Base-by-base conservation (phyloP, 495 filamentous ascomycete genomes). In the Penicillium ucsense region DNA sequence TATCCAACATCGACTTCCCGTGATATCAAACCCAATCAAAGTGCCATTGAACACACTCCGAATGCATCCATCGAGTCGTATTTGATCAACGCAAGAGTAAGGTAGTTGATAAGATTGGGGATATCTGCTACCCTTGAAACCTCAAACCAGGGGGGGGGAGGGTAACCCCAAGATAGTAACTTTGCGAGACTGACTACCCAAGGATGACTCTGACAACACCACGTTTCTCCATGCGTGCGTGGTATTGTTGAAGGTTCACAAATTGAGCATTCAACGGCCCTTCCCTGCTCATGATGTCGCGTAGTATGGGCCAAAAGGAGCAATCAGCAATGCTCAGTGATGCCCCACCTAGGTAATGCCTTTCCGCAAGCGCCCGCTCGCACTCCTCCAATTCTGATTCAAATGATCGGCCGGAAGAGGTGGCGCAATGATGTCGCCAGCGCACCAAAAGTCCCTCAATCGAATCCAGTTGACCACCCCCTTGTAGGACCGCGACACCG, bases 291-390 rank as follows among this genome's bases (percentile, higher is more conserved):
- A 78, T 64, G 7, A 86, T 74, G 31, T 81, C 74, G 42, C 82
- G 61, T 36, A 91, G 63, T 7, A 86, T 72, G 0, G 86, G 85
- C 82, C 82, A 89, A 7, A 87, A 66, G 0, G 80, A 78, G 55
- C 79, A 88, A 59, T 91, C 86, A 7, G 80, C 84, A 10, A 86
- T 70, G 3, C 75, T 73, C 10, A 83, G 72, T 2, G 51, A 50
- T 0, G 62, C 47, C 0, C 82, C 84, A 10, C 77, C 76, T 4
- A 86, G 76, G 51, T 82, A 86, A 31, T 66, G 59, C 41, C 61
- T 63, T 20, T 71, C 70, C 4, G 59, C 51, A 3, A 78, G 61
- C 43, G 63, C 61, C 8, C 43, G 46, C 40, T 84, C 78, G 76
- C 80, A 86, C 1, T 60, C 43, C 0, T 59, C 49, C 9, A 83